Evolutionary conservation across 164 flowering plant species (phyloP), one percentile per base, ranked within the genome.

Genomic region (Euptelea pleiosperma): DNA sequence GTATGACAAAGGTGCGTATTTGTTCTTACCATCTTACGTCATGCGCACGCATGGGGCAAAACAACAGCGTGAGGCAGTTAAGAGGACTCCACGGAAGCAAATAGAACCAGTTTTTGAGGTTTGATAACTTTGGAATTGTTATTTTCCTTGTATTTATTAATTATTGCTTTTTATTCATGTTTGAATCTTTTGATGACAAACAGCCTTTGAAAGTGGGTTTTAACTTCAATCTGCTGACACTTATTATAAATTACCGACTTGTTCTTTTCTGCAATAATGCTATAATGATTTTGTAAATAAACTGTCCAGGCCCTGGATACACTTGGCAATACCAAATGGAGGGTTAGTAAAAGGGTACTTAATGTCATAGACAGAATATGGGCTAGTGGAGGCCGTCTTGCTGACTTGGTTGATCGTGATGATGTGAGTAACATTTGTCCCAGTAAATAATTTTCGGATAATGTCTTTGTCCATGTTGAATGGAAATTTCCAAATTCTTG

Each of bases 31-130:
- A 37, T 91, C 96, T 19, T 83, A 80, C 75, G 71, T 83, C 41
- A 91, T 91, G 98, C 85, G 98, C 43, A 91, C 76, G 14, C 98
- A 85, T 77, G 98, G 98, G 59, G 79, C 91, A 63, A 85, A 51
- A 61, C 90, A 83, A 59, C 96, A 82, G 60, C 88, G 98, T 19
- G 83, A 86, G 65, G 70, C 84, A 41, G 43, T 91, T 54, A 89
- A 68, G 77, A 77, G 74, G 58, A 55, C 84, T 55, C 81, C 91
- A 47, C 68, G 30, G 53, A 57, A 73, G 52, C 83, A 86, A 54
- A 37, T 91, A 52, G 68, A 68, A 63, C 76, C 77, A 36, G 84
- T 87, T 64, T 91, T 80, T 79, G 84, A 91, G 94, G 98, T 91
- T 65, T 45, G 65, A 37, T 6, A 57, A 41, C 34, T 37, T 47